Percentiles rank a stretch among this genome's conserved stretches.
Conservation (phyloP, 2,329 filamentous ascomycete genomes). For the Scolecobasidium constrictum region DNA sequence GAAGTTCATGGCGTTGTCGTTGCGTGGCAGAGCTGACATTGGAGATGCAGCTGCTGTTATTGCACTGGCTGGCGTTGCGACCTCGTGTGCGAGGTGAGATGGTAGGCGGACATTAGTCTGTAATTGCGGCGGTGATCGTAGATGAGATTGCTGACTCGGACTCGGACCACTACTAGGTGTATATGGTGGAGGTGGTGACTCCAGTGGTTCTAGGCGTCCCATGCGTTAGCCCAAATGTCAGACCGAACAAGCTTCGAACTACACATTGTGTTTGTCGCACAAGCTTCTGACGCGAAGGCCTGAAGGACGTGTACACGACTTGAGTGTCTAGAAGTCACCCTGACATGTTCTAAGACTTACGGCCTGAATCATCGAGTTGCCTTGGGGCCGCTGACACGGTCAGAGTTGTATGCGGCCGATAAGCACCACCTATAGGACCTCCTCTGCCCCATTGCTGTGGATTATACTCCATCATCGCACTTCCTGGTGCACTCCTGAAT, state of each 20-base stretch:
- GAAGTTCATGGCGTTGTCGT: constrained; percentile 6
- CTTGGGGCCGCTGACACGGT: not conserved
- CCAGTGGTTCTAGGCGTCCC: constrained; percentile 7
- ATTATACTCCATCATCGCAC: constrained; percentile 9
- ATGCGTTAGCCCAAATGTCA: no score
- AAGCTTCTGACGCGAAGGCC: no score
- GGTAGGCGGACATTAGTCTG: not conserved
- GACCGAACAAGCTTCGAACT: no score
- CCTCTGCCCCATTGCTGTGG: constrained; percentile 9
- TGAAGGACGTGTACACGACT: no score
- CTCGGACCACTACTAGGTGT: constrained; percentile 2
- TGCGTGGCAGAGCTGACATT: not conserved
- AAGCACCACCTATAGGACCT: not conserved
- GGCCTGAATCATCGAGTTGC: constrained; percentile 8
- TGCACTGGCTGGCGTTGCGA: constrained; percentile 8
- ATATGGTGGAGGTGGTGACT: constrained; percentile 9
- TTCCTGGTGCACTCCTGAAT: not conserved
- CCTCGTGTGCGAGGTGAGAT: constrained; percentile 2
- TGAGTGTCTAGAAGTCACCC: no score
- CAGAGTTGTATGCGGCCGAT: not conserved
- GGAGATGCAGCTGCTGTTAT: constrained; percentile 4
- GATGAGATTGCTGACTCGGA: not conserved
- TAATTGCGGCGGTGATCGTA: not conserved
- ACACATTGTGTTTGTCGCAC: no score
- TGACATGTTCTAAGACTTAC: constrained; percentile 6